phyloP scores from a whole-genome alignment of 768 basidiomycete genomes.

The Megacollybia marginata region DNA sequence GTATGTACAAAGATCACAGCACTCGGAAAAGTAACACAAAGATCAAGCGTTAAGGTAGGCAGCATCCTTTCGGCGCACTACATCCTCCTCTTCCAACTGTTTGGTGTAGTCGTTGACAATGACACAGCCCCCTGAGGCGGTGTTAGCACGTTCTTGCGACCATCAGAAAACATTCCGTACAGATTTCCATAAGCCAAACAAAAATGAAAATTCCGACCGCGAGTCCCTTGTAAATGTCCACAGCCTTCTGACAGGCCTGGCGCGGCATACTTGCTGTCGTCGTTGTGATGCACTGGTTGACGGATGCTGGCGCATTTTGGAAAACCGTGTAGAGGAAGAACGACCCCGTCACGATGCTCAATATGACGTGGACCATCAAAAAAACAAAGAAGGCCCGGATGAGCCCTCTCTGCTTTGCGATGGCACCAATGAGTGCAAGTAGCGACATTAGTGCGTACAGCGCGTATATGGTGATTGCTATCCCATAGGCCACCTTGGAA shows the following conservation, averaged over 20 bases:
- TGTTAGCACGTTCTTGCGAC: constrained; percentile 3
- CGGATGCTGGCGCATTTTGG: constrained; percentile 29
- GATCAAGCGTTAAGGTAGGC: neutral
- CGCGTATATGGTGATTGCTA: constrained; percentile 34
- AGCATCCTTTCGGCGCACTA: neutral
- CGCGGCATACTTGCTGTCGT: constrained; percentile 20
- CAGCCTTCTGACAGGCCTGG: constrained; percentile 30
- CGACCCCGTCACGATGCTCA: constrained; percentile 36
- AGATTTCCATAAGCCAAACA: constrained; percentile 41
- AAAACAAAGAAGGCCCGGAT: constrained; percentile 35
- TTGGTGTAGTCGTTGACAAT: constrained; percentile 37
- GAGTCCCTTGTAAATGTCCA: constrained; percentile 32
- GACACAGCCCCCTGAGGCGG: constrained; percentile 33
- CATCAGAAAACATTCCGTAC: constrained; percentile 21
- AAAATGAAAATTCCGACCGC: constrained; percentile 34
- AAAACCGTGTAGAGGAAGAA: constrained; percentile 38
- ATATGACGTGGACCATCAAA: constrained; percentile 34
- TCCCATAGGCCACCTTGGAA: constrained; percentile 20
- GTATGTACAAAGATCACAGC: no score
- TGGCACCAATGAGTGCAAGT: constrained; percentile 23
- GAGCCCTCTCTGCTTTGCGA: constrained; percentile 29
- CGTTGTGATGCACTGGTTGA: constrained; percentile 28
- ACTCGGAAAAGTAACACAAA: neutral
- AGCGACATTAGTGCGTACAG: constrained; percentile 36
- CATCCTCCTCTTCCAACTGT: constrained; percentile 36